A percentile compares a stretch with the other conserved stretches of the same genome.
Evolutionary conservation across 2,329 filamentous ascomycete species (phyloP).

Genomic region (Thermoascus crustaceus): DNA sequence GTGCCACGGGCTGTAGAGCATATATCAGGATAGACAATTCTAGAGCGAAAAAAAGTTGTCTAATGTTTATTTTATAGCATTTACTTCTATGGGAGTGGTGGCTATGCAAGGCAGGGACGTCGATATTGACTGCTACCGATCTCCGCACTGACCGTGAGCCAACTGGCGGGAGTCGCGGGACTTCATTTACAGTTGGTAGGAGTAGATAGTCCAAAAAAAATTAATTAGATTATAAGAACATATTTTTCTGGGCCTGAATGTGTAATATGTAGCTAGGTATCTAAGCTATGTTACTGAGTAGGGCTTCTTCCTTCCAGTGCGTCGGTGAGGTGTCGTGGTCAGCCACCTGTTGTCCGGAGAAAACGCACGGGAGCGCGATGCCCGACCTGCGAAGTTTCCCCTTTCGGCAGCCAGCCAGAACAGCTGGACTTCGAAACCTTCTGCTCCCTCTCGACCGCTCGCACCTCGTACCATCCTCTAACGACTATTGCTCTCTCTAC

Average conservation of each 20-base stretch:
- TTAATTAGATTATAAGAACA: too few relatives aligned
- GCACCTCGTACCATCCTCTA: neutral
- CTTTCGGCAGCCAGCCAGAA: slow-evolving; percentile 9
- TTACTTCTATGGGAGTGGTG: neutral
- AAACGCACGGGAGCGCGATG: neutral
- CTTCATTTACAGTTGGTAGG: too few relatives aligned
- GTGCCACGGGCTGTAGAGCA: slow-evolving; percentile 21
- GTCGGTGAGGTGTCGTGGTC: neutral
- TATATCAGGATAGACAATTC: slow-evolving; percentile 13
- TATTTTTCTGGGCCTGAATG: too few relatives aligned
- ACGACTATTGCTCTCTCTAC: neutral
- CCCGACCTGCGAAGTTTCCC: slow-evolving; percentile 6
- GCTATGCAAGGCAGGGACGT: neutral
- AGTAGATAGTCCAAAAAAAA: too few relatives aligned
- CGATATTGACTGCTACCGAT: too few relatives aligned
- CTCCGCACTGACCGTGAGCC: too few relatives aligned
- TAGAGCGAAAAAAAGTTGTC: neutral
- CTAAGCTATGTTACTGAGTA: too few relatives aligned
- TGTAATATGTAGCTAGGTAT: too few relatives aligned
- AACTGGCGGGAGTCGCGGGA: too few relatives aligned
- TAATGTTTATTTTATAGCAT: too few relatives aligned
- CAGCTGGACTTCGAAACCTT: slow-evolving; percentile 1
- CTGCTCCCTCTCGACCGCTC: neutral
- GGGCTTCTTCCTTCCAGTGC: too few relatives aligned
- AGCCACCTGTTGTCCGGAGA: neutral